phyloP scores from a whole-genome alignment of 1,139 yeast species.

The Hanseniaspora sp. region DNA sequence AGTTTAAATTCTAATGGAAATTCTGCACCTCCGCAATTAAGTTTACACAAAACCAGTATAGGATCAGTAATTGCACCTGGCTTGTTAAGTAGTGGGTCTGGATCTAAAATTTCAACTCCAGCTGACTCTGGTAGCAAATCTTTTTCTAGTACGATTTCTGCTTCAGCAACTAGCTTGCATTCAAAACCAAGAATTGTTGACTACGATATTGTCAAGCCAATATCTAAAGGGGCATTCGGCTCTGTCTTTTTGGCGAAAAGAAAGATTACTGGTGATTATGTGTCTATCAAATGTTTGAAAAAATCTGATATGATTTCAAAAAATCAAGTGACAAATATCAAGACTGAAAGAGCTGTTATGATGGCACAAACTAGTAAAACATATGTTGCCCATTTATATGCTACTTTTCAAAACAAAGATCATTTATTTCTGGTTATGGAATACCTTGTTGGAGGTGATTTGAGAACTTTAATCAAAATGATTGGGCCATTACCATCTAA shows the following conservation, averaged over 20 bases:
- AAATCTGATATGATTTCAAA: conserved; percentile 95
- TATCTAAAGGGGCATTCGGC: conserved; percentile 96
- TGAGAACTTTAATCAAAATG: conserved; percentile 73
- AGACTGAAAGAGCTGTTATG: conserved; percentile 91
- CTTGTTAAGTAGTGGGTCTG: background rate
- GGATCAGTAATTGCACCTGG: conserved; percentile 12
- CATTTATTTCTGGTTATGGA: conserved; percentile 92
- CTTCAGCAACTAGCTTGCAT: conserved; percentile 19
- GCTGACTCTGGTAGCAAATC: background rate
- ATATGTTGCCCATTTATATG: conserved; percentile 80
- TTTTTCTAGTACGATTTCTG: conserved; percentile 15
- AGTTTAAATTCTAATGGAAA: conserved; percentile 9
- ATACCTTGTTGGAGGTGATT: conserved; percentile 90
- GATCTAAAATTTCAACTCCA: background rate
- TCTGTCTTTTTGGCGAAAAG: conserved; percentile 80
- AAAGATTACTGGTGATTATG: conserved; percentile 82
- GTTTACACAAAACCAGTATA: conserved; percentile 5
- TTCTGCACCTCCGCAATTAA: conserved; percentile 15
- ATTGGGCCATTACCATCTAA: conserved; percentile 72
- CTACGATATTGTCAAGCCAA: conserved; percentile 83
- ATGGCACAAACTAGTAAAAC: conserved; percentile 94
- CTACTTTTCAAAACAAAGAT: conserved; percentile 80
- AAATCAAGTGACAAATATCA: conserved; percentile 88
- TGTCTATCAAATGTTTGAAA: conserved; percentile 87
- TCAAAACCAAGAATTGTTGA: conserved; percentile 67